phyloP scores from a whole-genome alignment of 371 early-diverging fungal genomes.

The Ordospora colligata region DNA sequence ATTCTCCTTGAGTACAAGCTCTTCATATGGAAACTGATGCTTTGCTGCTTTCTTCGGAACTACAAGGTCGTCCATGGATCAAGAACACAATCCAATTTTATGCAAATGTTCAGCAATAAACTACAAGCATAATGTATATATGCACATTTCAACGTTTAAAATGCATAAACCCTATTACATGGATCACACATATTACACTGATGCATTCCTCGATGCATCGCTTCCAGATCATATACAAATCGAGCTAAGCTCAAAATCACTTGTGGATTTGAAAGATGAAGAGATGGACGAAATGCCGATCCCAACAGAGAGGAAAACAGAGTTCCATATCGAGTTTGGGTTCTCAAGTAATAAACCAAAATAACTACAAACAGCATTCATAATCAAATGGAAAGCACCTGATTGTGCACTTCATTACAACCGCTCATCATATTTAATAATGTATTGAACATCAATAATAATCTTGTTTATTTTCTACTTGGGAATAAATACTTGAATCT shows the following conservation, averaged over 20 bases:
- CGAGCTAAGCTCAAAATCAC: background rate
- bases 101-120: too few relatives aligned
- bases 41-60: conserved; percentile 61
- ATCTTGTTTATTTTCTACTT: too few relatives aligned
- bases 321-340: background rate
- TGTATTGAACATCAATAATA: too few relatives aligned
- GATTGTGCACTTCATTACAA: too few relatives aligned
- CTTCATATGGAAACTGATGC: conserved; percentile 53
- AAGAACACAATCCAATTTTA: too few relatives aligned
- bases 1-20: conserved; percentile 69
- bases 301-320: background rate
- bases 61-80: conserved; percentile 39
- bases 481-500: too few relatives aligned
- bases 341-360: background rate
- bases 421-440: too few relatives aligned
- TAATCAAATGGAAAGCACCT: too few relatives aligned
- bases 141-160: background rate
- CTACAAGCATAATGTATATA: background rate
- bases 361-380: too few relatives aligned
- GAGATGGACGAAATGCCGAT: background rate
- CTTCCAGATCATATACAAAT: background rate
- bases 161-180: background rate
- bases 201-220: conserved; percentile 7
- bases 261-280: background rate
- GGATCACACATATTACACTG: conserved; percentile 18